Conservation (phyloP, 805 yeast species). For the Torulaspora delbrueckii region DNA sequence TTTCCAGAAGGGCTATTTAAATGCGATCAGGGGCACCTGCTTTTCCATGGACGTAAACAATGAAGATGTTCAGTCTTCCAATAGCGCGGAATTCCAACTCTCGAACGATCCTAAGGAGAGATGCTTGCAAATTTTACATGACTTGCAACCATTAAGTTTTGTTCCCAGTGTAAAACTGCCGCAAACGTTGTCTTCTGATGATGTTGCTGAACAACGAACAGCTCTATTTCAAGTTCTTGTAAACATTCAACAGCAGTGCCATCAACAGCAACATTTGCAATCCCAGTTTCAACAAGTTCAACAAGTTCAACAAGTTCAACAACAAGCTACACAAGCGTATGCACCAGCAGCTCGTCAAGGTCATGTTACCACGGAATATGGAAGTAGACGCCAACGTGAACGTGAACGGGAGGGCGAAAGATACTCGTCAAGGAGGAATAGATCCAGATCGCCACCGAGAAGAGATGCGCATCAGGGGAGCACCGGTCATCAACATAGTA, state of each 20-base stretch:
- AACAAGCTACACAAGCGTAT: slow-evolving; percentile 10
- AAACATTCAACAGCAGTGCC: slow-evolving; percentile 33
- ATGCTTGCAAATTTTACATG: slow-evolving; percentile 29
- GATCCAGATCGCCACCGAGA: slow-evolving; percentile 47
- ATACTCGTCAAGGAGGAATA: slow-evolving; percentile 40
- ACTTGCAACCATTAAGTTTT: slow-evolving; percentile 18
- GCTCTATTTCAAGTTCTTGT: slow-evolving; percentile 41
- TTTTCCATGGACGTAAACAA: slow-evolving; percentile 36
- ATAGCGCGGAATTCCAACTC: slow-evolving; percentile 52
- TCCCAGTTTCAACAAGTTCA: neutral
- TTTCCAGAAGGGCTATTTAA: slow-evolving; percentile 55
- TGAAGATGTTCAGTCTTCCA: slow-evolving; percentile 58
- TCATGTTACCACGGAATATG: slow-evolving; percentile 30
- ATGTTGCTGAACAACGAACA: slow-evolving; percentile 37
- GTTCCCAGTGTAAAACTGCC: slow-evolving; percentile 25
- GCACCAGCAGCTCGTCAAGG: slow-evolving; percentile 4
- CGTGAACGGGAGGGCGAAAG: slow-evolving; percentile 27
- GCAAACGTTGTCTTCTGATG: slow-evolving; percentile 21
- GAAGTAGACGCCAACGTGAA: slow-evolving; percentile 35
- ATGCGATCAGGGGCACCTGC: slow-evolving; percentile 52
- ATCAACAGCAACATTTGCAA: slow-evolving; percentile 15
- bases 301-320: slow-evolving; percentile 7
- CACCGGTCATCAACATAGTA: slow-evolving; percentile 8
- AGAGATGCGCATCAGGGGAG: slow-evolving; percentile 11
- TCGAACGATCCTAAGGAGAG: slow-evolving; percentile 35